phyloP scores from a whole-genome alignment of 352 stramenopile species.

The Globisporangium nunn region DNA sequence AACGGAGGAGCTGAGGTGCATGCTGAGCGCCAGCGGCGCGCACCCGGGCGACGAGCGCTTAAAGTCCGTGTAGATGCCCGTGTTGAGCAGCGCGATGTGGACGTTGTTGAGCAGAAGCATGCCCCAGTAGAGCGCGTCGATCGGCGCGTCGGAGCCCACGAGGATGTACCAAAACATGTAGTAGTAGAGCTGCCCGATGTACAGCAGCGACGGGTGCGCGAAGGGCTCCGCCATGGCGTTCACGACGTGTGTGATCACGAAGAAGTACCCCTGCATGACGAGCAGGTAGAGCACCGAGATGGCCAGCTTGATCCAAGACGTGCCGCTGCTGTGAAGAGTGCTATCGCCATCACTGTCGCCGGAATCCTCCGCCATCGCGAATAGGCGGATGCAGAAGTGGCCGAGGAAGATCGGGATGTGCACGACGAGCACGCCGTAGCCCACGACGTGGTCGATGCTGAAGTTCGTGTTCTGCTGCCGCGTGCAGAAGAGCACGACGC shows the following conservation, averaged over 20 bases:
- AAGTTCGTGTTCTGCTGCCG: constrained; percentile 27
- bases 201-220: constrained; percentile 74
- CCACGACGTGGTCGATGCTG: constrained; percentile 64
- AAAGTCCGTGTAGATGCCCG: constrained; percentile 79
- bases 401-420: constrained; percentile 78
- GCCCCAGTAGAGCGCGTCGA: constrained; percentile 75
- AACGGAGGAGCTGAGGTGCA: constrained; percentile 43
- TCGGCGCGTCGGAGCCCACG: constrained; percentile 70
- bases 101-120: constrained; percentile 84
- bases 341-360: constrained; percentile 9
- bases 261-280: constrained; percentile 83
- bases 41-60: constrained; percentile 53
- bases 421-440: constrained; percentile 69
- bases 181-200: constrained; percentile 81
- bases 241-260: constrained; percentile 73
- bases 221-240: constrained; percentile 81
- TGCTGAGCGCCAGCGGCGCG: constrained; percentile 30
- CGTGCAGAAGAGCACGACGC: constrained; percentile 46
- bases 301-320: constrained; percentile 62
- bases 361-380: constrained; percentile 46
- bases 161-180: constrained; percentile 88
- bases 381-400: constrained; percentile 72
- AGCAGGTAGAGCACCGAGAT: constrained; percentile 73
- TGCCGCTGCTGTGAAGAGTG: neutral
- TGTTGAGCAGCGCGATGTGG: constrained; percentile 85